These are phyloP conservation scores for Nasturtium officinale DNA, from an alignment of 345 rosid genomes.

Conservation along the genomic window DNA sequence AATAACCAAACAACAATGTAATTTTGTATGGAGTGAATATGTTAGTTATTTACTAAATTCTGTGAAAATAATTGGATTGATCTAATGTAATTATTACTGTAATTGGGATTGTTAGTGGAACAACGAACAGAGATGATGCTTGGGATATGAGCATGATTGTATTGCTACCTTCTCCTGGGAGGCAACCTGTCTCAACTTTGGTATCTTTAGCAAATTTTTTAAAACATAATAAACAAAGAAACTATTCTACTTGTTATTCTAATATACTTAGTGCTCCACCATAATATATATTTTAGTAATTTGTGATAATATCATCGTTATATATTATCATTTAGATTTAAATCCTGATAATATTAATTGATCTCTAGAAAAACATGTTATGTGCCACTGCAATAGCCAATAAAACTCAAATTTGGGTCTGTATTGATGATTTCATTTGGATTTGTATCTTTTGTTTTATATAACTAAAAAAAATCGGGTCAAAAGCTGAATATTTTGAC, in stretches of 20 bases:
- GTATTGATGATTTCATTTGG: not conserved
- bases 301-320: not conserved
- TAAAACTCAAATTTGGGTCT: not conserved
- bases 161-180: slow-evolving; percentile 71
- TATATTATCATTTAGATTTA: not conserved
- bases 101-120: slow-evolving; percentile 42
- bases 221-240: slow-evolving; percentile 1
- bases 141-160: slow-evolving; percentile 62
- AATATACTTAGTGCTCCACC: not conserved
- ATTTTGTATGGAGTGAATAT: slow-evolving; percentile 10
- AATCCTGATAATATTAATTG: not conserved
- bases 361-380: not conserved
- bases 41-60: not conserved
- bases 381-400: not conserved
- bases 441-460: not conserved
- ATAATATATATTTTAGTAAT: not conserved
- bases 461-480: not conserved
- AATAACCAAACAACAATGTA: slow-evolving; percentile 30
- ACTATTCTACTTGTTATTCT: slow-evolving; percentile 10
- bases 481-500: not conserved
- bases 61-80: slow-evolving; percentile 17
- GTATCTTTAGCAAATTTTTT: not conserved
- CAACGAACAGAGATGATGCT: slow-evolving; percentile 68
- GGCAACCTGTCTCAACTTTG: slow-evolving; percentile 60
- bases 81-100: slow-evolving; percentile 23